Conservation (phyloP, 768 basidiomycete genomes). For the Hypholoma sublateritium region DNA sequence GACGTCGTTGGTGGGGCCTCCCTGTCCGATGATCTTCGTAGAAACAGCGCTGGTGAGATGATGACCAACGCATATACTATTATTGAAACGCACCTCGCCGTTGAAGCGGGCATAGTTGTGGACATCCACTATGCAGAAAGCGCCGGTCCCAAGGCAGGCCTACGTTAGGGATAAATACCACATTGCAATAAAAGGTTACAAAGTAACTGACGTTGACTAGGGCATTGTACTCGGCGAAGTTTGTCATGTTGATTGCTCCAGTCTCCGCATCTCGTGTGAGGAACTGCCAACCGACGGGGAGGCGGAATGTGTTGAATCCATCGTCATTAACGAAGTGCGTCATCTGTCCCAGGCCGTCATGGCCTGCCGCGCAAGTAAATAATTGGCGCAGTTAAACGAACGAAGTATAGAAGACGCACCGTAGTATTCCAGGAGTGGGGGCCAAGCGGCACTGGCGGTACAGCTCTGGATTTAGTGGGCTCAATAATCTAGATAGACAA, state of each 20-base stretch:
- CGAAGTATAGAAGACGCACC: too few species aligned
- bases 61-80: too few species aligned
- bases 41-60: neutral
- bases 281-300: conserved; percentile 63
- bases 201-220: conserved; percentile 40
- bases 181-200: neutral
- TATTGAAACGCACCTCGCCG: conserved; percentile 28
- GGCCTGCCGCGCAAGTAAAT: conserved; percentile 28
- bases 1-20: conserved; percentile 54
- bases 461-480: conserved; percentile 23
- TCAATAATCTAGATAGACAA: neutral
- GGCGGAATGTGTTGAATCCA: conserved; percentile 56
- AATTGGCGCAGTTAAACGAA: too few species aligned
- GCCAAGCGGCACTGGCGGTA: conserved; percentile 37
- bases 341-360: conserved; percentile 56
- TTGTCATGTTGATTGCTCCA: conserved; percentile 40
- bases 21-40: conserved; percentile 57
- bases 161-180: neutral
- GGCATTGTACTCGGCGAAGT: conserved; percentile 48
- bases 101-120: conserved; percentile 67
- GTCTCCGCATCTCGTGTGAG: conserved; percentile 38
- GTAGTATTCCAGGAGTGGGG: conserved; percentile 45
- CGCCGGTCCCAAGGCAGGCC: conserved; percentile 47
- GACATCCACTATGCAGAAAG: conserved; percentile 55
- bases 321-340: conserved; percentile 55